Conservation (phyloP, 768 basidiomycete species). For the Calocybe cyanea region DNA sequence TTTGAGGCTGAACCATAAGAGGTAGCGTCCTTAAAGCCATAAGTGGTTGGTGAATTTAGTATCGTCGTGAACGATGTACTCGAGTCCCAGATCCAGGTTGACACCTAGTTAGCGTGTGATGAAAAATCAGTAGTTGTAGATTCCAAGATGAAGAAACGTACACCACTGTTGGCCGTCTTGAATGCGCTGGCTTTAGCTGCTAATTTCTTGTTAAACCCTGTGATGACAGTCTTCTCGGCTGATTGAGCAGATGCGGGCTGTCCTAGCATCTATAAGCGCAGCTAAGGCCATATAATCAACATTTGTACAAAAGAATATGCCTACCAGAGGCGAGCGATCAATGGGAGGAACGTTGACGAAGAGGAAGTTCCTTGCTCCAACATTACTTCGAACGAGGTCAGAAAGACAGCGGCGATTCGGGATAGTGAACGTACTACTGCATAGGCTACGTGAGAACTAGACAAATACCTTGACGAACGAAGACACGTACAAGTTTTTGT, state of each 20-base stretch:
- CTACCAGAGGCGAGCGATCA: constrained; percentile 40
- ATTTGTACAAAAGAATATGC: not conserved
- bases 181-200: constrained; percentile 36
- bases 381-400: constrained; percentile 27
- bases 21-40: constrained; percentile 52
- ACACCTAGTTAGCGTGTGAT: constrained; percentile 33
- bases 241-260: constrained; percentile 36
- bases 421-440: constrained; percentile 25
- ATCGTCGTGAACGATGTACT: constrained; percentile 45
- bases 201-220: constrained; percentile 49
- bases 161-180: constrained; percentile 40
- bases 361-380: constrained; percentile 55
- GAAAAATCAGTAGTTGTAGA: not conserved
- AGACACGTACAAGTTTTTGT: constrained; percentile 40
- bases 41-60: constrained; percentile 43
- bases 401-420: constrained; percentile 3
- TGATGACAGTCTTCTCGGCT: constrained; percentile 42
- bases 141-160: constrained; percentile 22
- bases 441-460: not conserved
- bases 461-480: not conserved
- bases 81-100: constrained; percentile 49
- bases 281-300: not conserved
- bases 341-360: constrained; percentile 41
- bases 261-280: constrained; percentile 43
- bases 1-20: constrained; percentile 34